These are phyloP conservation scores for Trichomonascaceae sp. DNA, from an alignment of 1,139 yeast species.

Conservation along the genomic window DNA sequence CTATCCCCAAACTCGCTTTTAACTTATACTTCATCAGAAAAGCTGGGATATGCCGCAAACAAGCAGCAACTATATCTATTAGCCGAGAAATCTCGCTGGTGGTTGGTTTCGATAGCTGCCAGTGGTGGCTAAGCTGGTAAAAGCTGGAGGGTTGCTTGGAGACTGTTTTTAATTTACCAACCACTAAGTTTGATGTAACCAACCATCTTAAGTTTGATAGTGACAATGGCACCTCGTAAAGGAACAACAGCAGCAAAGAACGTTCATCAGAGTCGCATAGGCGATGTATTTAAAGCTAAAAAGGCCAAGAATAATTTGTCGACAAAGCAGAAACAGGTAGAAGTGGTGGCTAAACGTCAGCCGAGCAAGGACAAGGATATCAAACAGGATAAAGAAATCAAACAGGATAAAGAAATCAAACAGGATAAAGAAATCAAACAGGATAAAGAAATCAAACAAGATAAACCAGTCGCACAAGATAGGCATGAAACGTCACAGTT, in stretches of 20 bases:
- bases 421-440: background rate
- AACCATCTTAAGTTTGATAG: background rate
- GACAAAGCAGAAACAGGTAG: background rate
- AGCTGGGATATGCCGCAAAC: constrained; percentile 4
- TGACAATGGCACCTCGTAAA: background rate
- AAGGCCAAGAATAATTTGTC: background rate
- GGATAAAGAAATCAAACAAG: constrained; percentile 5
- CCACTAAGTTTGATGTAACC: background rate
- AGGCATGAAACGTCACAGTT: background rate
- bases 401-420: background rate
- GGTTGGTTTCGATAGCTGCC: background rate
- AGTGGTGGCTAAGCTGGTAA: background rate
- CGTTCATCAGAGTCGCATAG: constrained; percentile 7
- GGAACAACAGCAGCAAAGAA: background rate
- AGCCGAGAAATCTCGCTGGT: background rate
- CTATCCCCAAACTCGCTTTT: constrained; percentile 4
- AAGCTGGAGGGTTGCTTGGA: background rate
- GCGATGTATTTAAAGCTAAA: background rate
- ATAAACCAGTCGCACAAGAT: too few species aligned
- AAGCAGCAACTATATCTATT: background rate
- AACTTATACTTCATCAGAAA: constrained; percentile 4
- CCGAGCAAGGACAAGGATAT: background rate
- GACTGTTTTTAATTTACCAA: background rate
- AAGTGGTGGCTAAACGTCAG: background rate
- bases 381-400: background rate